phyloP scores from a whole-genome alignment of 2,329 filamentous ascomycete species.

The Pseudogymnoascus sp. region DNA sequence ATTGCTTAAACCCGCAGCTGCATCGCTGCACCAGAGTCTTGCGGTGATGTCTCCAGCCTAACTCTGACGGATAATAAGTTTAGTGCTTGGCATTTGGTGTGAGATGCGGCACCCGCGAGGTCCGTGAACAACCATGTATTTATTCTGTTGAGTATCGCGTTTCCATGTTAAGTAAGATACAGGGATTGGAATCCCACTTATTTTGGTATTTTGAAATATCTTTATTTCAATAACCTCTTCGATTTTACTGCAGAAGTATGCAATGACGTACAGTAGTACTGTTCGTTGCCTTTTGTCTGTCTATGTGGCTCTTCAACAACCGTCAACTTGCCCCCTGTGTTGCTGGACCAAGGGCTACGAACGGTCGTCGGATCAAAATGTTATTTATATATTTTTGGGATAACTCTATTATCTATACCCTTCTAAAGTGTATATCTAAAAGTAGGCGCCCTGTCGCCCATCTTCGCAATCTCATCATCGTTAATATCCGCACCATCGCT shows the following conservation, averaged over 20 bases:
- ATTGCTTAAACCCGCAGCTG: not conserved
- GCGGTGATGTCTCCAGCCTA: not conserved
- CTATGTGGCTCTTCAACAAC: not conserved
- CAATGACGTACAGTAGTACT: not conserved
- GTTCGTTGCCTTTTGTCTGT: not conserved
- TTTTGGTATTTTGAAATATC: not conserved
- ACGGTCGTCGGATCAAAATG: not conserved
- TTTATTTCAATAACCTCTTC: not conserved
- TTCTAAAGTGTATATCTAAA: conserved; percentile 35
- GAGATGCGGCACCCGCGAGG: not conserved
- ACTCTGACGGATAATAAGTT: not conserved
- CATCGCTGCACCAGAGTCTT: not conserved
- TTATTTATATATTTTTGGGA: not conserved
- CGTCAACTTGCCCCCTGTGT: not conserved
- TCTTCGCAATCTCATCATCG: conserved; percentile 37
- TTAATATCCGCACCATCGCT: conserved; percentile 30
- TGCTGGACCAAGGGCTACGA: not conserved
- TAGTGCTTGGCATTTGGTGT: not conserved
- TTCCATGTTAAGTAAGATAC: not conserved
- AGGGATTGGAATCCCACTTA: not conserved
- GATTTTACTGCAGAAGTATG: not conserved
- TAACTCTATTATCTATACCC: not conserved
- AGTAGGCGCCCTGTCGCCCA: conserved; percentile 43
- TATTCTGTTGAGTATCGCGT: not conserved
- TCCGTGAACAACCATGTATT: not conserved